Evolutionary conservation across 1,284 basidiomycete species (phyloP), one percentile per base, ranked within the genome.

Genomic region (Irpex sp.): DNA sequence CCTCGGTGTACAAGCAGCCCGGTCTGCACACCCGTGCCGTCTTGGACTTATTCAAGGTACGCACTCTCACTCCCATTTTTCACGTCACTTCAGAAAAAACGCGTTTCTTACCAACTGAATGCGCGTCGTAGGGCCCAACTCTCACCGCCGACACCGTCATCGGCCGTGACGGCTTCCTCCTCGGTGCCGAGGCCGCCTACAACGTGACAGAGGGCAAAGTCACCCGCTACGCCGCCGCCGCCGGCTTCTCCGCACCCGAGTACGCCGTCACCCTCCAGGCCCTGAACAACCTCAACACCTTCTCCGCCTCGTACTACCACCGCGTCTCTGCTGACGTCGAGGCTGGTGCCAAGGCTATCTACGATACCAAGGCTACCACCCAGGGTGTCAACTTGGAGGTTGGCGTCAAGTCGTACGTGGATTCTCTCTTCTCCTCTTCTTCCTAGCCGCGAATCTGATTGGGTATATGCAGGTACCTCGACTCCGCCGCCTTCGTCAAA

Each of bases 241-340:
- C 94, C 68, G 97, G 96, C 74, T 98, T 91, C 88, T 94, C 92
- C 75, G 96, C 96, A 57, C 94, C 96, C 59, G 94, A 98, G 78
- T 99, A 98, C 81, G 94, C 95, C 68, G 88, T 98, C 77, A 95
- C 97, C 71, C 73, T 98, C 66, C 95, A 98, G 81, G 95, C 91
- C 68, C 88, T 98, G 74, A 92, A 94, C 83, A 98, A 98, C 87
- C 80, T 98, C 77, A 92, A 90, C 74, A 90, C 90, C 73, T 98
- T 95, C 85, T 86, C 92, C 66, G 97, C 97, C 70, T 94, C 92
- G 78, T 99, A 98, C 88, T 99, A 98, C 86, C 97, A 99, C 88
- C 93, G 93, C 71, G 96, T 99, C 75, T 93, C 85, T 78, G 76
- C 81, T 71, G 96, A 98, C 75, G 95, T 98, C 66, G 97, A 99